phyloP scores from a whole-genome alignment of 257 asterid species.

The Solanum medicagineum region DNA sequence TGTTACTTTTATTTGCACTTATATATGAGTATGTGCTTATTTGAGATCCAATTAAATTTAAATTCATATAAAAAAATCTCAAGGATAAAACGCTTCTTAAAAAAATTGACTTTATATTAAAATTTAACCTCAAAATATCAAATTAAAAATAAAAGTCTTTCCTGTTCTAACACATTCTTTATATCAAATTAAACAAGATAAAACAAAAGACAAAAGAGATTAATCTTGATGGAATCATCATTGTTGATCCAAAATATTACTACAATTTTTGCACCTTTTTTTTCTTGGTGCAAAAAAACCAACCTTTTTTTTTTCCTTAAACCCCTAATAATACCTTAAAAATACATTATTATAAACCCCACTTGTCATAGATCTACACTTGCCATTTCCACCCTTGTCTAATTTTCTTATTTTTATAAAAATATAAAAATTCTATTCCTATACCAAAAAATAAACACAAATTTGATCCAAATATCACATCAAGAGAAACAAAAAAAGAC shows the following conservation, averaged over 20 bases:
- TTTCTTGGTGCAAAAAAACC: constrained; percentile 19
- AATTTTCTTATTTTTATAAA: background rate
- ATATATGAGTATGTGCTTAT: no score
- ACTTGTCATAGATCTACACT: constrained; percentile 38
- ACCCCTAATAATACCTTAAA: background rate
- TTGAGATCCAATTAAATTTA: background rate
- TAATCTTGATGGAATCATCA: constrained; percentile 24
- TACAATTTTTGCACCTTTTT: constrained; percentile 14
- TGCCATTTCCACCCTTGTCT: constrained; percentile 5
- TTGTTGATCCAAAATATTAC: constrained; percentile 23
- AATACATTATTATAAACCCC: constrained; percentile 26
- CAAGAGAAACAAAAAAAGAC: background rate
- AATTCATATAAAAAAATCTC: fast-evolving
- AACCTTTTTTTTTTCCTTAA: background rate
- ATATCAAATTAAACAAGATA: background rate
- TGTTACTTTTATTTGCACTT: no score
- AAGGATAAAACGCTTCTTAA: background rate
- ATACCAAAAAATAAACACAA: constrained; percentile 8
- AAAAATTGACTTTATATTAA: background rate
- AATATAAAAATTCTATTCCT: constrained; percentile 25
- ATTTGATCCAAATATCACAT: constrained; percentile 9
- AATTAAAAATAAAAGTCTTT: background rate
- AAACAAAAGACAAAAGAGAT: background rate
- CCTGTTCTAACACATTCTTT: background rate
- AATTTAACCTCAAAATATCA: fast-evolving